Evolutionary conservation across 768 basidiomycete species (phyloP), one percentile per base, ranked within the genome.

Genomic region (Lactarius evosmus): DNA sequence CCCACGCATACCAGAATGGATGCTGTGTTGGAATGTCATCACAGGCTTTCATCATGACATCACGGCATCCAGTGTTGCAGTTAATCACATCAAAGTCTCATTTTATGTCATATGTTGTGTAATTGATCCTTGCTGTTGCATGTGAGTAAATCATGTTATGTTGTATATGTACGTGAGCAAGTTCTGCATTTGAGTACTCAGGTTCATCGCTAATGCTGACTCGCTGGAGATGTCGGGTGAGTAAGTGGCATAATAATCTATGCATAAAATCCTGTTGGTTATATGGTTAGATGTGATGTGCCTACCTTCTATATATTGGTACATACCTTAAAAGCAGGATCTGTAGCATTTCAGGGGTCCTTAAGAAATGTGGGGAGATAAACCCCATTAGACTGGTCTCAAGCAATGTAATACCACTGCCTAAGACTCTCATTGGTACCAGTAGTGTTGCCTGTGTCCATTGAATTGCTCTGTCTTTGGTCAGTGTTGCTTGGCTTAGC

Each of bases 41-140:
- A 67, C 32, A 2, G 69, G 65, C 2, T 69, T 29, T 72, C n/a
- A n/a, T n/a, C n/a, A n/a, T n/a, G n/a, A 75, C 72, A 52, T 83
- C 57, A 44, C 79, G 72, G 1, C 72, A 33, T 19, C 78, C 74
- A 0, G 70, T 76, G 0, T 66, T 49, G 19, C 77, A 74, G 53
- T 81, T 81, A 60, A 83, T 69, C 0, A 73, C 63, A 63, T 83
- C 82, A 60, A 81, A 78, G 3, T 67, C 70, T 0, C 76, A 70
- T 17, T 75, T 74, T 17, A 78, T 40, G 67, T 82, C 77, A 67
- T 81, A 82, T 0, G 76, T 78, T 0, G 79, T 80, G 65, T 77
- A 79, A 65, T 78, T 76, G 55, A 80, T 53, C 0, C 72, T 72
- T 4, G 78, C 27, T 4, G 69, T 67, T 49, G 72, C 71, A 69